Conservation (phyloP, 257 asterid genomes). For the Fraxinus quadrangulata region DNA sequence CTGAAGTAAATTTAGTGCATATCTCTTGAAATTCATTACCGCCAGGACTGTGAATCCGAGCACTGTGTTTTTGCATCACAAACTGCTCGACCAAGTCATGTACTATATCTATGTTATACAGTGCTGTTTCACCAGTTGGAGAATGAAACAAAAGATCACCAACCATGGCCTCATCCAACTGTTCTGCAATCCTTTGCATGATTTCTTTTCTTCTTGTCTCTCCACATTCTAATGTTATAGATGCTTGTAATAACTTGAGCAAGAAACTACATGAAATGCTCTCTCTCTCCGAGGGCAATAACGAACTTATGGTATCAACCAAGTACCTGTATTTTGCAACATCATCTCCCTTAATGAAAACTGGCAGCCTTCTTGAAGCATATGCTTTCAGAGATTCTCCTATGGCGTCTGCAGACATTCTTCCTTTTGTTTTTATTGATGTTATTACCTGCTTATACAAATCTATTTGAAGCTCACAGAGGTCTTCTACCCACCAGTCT, state of each 20-base stretch:
- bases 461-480: conserved; percentile 76
- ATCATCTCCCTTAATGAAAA: conserved; percentile 57
- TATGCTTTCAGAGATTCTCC: conserved; percentile 77
- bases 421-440: conserved; percentile 59
- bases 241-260: conserved; percentile 62
- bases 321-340: conserved; percentile 48
- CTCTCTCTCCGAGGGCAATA: conserved; percentile 57
- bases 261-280: conserved; percentile 59
- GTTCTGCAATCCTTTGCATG: conserved; percentile 54
- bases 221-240: conserved; percentile 56
- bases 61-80: conserved; percentile 49
- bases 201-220: conserved; percentile 54
- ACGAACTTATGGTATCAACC: conserved; percentile 53
- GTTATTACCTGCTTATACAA: conserved; percentile 61
- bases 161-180: conserved; percentile 68
- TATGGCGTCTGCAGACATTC: conserved; percentile 50
- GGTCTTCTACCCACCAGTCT: conserved; percentile 97
- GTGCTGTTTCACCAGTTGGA: conserved; percentile 51
- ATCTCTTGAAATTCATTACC: conserved; percentile 48
- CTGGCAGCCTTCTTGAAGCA: conserved; percentile 55
- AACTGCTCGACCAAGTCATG: conserved; percentile 64
- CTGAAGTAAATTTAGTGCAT: conserved; percentile 41
- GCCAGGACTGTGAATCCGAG: conserved; percentile 27
- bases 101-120: conserved; percentile 52
- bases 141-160: conserved; percentile 57